Base-by-base conservation (phyloP, 1,284 basidiomycete genomes). In the Vanrija pseudolonga region DNA sequence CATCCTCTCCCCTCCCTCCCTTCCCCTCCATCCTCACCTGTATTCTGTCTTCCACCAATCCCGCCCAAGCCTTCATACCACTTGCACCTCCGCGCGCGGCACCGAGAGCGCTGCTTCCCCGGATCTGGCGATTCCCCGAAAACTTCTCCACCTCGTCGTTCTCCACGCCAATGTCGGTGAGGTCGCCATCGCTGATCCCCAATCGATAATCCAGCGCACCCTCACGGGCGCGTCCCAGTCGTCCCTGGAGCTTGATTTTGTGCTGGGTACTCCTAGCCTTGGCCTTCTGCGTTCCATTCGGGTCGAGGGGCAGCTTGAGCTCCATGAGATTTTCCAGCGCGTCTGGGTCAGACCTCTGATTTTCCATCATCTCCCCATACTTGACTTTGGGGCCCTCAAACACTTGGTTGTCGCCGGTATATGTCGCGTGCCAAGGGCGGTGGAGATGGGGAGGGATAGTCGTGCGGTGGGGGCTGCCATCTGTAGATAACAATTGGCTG, bases 11-110 rank as follows among this genome's bases (percentile, higher is more conserved):
- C 32, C 9, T 32, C 32, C 32, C 32, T 32, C 32, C 32, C 32
- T 23, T 38, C 28, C 17, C 41, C 28, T 54, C 26, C 40, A 44
- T 24, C n/a, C 46, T 45, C 60, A 86, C 88, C 81, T 89, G 84
- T 65, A 92, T 91, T 57, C 81, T 80, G 60, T 90, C 88, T 69
- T 93, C 89, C 5, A 89, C 81, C 45, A 91, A 75, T 51, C 81
- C 83, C 9, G 81, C 80, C 87, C 88, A 91, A 0, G 87, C 88
- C 65, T 84, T 85, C 69, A 90, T 62, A 42, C 79, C 82, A n/a
- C 69, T 70, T 8, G 65, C 65, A 1, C 55, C 60, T 58, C 73
- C 64, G 60, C 65, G 55, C 54, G 60, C 57, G 32, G 56, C 67
- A 37, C 76, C 77, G 17, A 71, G 66, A 19, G 73, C 63, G 48